phyloP scores from a whole-genome alignment of 768 basidiomycete species.

The Trametes cingulata region DNA sequence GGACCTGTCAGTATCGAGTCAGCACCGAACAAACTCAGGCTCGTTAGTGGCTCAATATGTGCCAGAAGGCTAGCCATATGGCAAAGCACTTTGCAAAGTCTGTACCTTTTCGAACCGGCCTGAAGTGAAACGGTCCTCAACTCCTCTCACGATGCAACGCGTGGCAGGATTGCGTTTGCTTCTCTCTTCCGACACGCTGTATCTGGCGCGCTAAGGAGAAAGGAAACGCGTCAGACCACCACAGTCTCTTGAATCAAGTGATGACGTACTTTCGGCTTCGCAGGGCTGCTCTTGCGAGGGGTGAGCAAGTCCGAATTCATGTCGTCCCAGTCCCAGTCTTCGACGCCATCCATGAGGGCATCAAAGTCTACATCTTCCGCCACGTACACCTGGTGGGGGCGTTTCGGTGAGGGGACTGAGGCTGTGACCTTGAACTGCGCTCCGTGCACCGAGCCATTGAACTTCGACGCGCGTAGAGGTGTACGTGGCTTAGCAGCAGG shows the following conservation, averaged over 20 bases:
- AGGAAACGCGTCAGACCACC: not conserved
- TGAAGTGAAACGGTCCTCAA: constrained; percentile 39
- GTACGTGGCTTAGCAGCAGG: constrained; percentile 8
- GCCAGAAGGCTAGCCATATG: no score
- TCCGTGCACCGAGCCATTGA: not conserved
- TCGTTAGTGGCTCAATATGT: not conserved
- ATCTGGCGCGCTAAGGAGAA: not conserved
- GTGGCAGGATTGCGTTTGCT: constrained; percentile 41
- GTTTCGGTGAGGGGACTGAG: not conserved
- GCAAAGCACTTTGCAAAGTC: no score
- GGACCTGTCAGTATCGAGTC: constrained; percentile 38
- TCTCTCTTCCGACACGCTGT: not conserved
- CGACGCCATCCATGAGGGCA: constrained; percentile 61
- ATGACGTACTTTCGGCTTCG: constrained; percentile 14
- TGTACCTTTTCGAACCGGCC: constrained; percentile 47
- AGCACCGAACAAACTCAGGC: no score
- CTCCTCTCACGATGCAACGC: constrained; percentile 55
- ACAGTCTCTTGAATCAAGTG: no score
- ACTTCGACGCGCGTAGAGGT: not conserved
- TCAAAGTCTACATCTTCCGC: constrained; percentile 44
- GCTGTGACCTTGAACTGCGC: not conserved
- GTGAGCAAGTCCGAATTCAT: constrained; percentile 51
- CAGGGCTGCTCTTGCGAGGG: constrained; percentile 46
- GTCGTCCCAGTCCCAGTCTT: constrained; percentile 70
- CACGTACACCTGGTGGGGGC: not conserved